These are phyloP conservation scores for Fragilariopsis cylindrus DNA, from an alignment of 108 stramenopile species.

Conservation along the genomic window DNA sequence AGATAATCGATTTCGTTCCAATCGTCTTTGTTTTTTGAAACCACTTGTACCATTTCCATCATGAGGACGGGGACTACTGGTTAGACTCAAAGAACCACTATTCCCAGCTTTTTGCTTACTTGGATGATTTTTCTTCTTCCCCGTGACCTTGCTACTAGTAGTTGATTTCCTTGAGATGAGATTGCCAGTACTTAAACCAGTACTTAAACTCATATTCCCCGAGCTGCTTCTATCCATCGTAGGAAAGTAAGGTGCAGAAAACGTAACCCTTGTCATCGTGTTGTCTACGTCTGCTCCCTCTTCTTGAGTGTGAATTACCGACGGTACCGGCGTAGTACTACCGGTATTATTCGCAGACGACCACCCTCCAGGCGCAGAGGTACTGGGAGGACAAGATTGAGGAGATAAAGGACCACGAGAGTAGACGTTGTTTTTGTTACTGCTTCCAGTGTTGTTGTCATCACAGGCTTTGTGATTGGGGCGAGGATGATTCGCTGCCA, in stretches of 20 bases:
- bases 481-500: neutral
- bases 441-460: neutral
- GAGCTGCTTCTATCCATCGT: neutral
- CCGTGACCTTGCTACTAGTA: neutral
- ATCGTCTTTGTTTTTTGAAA: conserved; percentile 72
- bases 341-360: neutral
- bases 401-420: conserved; percentile 15
- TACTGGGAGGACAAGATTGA: neutral
- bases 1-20: conserved; percentile 94
- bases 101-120: neutral
- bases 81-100: neutral
- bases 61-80: conserved; percentile 1
- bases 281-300: neutral
- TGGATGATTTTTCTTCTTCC: conserved; percentile 1
- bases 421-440: neutral
- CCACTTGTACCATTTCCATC: conserved; percentile 18
- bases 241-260: conserved; percentile 1
- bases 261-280: neutral
- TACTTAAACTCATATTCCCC: conserved; percentile 1
- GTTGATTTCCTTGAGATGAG: neutral
- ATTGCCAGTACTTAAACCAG: neutral
- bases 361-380: neutral
- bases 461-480: neutral
- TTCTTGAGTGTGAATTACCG: conserved; percentile 5
- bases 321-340: conserved; percentile 6